A percentile compares a stretch with the other conserved stretches of the same genome.
These are phyloP conservation scores for Echinochloa phyllopogon DNA, from an alignment of 176 grass and related monocot species.

Conservation along the genomic window DNA sequence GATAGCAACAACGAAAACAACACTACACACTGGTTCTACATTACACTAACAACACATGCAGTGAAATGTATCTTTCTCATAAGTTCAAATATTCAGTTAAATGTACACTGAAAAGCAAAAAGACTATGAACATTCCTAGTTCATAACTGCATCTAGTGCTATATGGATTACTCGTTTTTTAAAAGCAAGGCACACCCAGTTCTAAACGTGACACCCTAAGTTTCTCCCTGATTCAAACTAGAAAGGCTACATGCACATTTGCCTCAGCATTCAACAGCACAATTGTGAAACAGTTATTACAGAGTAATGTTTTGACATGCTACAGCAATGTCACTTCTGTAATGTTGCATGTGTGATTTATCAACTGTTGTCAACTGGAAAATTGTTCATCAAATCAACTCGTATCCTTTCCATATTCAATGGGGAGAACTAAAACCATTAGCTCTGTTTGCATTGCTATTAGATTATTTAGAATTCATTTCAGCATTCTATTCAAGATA, in stretches of 20 bases:
- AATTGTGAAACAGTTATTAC: neutral
- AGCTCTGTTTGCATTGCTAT: neutral
- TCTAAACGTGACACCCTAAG: no score
- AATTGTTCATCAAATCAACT: neutral
- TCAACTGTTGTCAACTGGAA: neutral
- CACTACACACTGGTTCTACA: neutral
- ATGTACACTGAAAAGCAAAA: neutral
- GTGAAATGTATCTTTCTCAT: constrained; percentile 7
- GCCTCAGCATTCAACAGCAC: no score
- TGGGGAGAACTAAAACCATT: neutral
- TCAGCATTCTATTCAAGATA: neutral
- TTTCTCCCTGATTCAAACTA: no score
- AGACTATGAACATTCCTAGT: neutral
- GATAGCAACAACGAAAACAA: neutral
- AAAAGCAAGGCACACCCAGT: no score
- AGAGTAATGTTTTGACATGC: constrained; percentile 8
- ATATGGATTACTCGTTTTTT: neutral
- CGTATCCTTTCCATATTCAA: neutral
- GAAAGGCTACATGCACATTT: no score
- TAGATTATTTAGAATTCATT: neutral
- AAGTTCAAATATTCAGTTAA: neutral
- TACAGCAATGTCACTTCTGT: neutral
- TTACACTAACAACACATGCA: constrained; percentile 6
- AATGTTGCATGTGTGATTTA: neutral
- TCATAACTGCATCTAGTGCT: neutral